Evolutionary conservation across 2,329 filamentous ascomycete genomes (phyloP).

Genomic region (Nemania serpens): DNA sequence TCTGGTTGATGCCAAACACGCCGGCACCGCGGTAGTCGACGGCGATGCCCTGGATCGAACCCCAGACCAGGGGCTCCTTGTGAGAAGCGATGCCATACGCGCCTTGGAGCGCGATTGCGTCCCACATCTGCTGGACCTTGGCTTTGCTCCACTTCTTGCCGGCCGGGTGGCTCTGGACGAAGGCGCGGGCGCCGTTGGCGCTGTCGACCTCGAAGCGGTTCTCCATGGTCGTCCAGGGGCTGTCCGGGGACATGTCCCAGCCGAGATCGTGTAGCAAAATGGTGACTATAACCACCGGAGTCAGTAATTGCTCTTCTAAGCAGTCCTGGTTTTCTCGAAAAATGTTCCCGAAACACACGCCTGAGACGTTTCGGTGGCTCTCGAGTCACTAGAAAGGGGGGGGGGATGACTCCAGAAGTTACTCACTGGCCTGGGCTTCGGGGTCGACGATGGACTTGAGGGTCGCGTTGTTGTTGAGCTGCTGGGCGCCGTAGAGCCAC

Average conservation of each 20-base stretch:
- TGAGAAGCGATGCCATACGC: constrained; percentile 19
- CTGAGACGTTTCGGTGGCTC: no score
- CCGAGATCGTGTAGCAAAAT: constrained; percentile 29
- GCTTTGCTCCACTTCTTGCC: constrained; percentile 22
- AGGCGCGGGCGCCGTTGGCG: constrained; percentile 22
- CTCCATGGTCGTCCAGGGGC: constrained; percentile 20
- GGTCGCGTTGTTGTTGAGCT: constrained; percentile 27
- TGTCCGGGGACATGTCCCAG: constrained; percentile 27
- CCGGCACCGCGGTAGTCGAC: constrained; percentile 22
- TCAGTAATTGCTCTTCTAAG: no score
- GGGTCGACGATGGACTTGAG: constrained; percentile 15
- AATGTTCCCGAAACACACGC: no score
- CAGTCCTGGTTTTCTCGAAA: no score
- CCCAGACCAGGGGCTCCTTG: constrained; percentile 25
- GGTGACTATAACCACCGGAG: background rate
- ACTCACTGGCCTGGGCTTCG: constrained; percentile 10
- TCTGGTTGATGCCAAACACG: constrained; percentile 23
- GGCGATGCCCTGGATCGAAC: constrained; percentile 22
- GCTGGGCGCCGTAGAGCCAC: constrained; percentile 27
- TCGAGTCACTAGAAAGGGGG: no score
- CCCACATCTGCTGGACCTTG: constrained; percentile 26
- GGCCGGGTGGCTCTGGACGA: constrained; percentile 22
- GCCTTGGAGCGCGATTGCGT: constrained; percentile 26
- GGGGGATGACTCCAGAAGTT: no score
- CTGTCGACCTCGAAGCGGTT: constrained; percentile 29